Base-by-base conservation (phyloP, 495 filamentous ascomycete species). In the Podospora sp. region DNA sequence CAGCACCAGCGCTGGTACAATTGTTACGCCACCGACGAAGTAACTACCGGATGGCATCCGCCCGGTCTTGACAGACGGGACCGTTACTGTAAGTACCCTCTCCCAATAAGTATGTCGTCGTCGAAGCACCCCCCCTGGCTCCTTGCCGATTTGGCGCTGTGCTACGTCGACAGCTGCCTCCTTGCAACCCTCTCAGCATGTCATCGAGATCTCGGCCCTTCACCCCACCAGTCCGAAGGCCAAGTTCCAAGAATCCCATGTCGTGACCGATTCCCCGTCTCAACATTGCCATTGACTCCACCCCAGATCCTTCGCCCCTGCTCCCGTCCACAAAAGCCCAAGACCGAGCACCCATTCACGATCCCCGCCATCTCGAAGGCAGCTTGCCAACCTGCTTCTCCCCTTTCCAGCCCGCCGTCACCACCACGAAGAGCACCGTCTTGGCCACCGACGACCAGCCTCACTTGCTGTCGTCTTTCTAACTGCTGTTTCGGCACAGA, bases 191-290 rank as follows among this genome's bases (percentile, higher is more conserved):
- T 35, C 63, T 49, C 67, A 53, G 69, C 69, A 75, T 75, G 74
- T 75, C 76, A 78, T 78, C 74, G 70, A 74, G 72, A 76, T 72
- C 74, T 70, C 57, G 66, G 53, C 69, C 65, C 26, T 33, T 67
- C 69, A 69, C 74, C 71, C 75, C 74, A 67, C 69, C 66, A 68
- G 56, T 55, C 64, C 25, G 68, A 71, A 65, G 57, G 61, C 68
- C 67, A 67, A 65, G 66, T 66, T 68, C 67, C 69, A 66, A 72
- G 70, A 76, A 73, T 71, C 72, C 71, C 74, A 75, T 75, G 71
- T 67, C 68, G 60, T 68, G 63, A 59, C 62, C 65, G 60, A 69
- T 68, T 68, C 62, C 29, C 63, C 68, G 69, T 69, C 69, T 69
- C 46, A 57, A 69, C 68, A 57, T 69, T 69, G 67, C 69, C 73